phyloP scores from a whole-genome alignment of 2,329 filamentous ascomycete genomes.

The Exserohilum turcica region DNA sequence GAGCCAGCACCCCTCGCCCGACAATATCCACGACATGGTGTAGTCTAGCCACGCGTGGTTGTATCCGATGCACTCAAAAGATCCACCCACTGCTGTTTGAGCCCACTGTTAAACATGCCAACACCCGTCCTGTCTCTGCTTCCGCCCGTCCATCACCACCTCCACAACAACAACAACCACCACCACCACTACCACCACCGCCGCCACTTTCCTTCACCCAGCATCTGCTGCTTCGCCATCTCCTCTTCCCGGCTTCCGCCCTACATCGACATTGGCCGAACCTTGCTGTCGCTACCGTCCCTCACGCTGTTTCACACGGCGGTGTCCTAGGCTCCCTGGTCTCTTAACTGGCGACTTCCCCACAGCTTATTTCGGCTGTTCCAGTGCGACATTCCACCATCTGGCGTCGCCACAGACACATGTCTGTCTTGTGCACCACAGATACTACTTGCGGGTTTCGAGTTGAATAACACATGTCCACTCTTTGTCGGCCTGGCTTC shows the following conservation, averaged over 20 bases:
- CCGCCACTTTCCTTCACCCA: too few relatives aligned
- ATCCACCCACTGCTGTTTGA: slow-evolving; percentile 4
- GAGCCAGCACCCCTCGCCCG: slow-evolving; percentile 16
- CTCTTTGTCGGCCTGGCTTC: background rate
- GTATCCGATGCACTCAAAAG: slow-evolving; percentile 11
- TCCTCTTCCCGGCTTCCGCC: slow-evolving; percentile 1
- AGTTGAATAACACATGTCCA: background rate
- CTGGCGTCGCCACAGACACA: slow-evolving; percentile 6
- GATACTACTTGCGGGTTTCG: background rate
- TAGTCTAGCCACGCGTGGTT: slow-evolving; percentile 20
- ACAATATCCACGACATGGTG: slow-evolving; percentile 13
- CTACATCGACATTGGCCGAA: background rate
- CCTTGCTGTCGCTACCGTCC: background rate
- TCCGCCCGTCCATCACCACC: background rate
- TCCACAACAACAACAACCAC: slow-evolving; percentile 1
- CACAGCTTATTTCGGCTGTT: slow-evolving; percentile 24
- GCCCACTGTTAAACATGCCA: slow-evolving; percentile 14
- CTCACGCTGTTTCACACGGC: background rate
- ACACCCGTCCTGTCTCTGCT: slow-evolving; percentile 3
- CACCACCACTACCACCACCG: slow-evolving; percentile 3
- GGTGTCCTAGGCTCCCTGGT: slow-evolving; percentile 7
- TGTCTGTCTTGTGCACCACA: background rate
- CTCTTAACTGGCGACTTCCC: slow-evolving; percentile 10
- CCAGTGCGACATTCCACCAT: slow-evolving; percentile 18
- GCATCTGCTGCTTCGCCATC: background rate